Evolutionary conservation across 2,329 filamentous ascomycete species (phyloP), one percentile per base, ranked within the genome.

Genomic region (Didymella arachidicola): DNA sequence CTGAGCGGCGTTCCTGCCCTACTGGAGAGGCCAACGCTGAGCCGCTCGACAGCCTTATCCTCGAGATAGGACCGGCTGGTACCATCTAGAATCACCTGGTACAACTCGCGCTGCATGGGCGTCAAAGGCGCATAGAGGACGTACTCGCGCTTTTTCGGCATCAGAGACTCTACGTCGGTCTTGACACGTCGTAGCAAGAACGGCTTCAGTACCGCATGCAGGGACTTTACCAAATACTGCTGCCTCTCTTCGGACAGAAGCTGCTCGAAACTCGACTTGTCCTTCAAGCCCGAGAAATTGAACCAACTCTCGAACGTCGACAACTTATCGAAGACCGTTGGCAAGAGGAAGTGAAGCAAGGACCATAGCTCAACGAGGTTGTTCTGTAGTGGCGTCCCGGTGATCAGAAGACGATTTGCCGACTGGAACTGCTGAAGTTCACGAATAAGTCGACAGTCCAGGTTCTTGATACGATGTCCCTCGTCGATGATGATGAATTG

Each of bases 401-500:
- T 98, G 32, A 99, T 97, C 1, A 99, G 84, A 0, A 99, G 83
- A 55, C 95, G 86, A 39, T 96, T 97, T 0, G 93, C 92, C 0
- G 94, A 98, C 25, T 89, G 88, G 71, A 98, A 98, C 0, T 90
- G 89, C 63, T 95, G 87, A 0, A 99, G 80, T 65, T 97, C 92
- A 46, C 92, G 89, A 63, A 98, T 97, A 0, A 99, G 82, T 57
- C 92, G 91, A 29, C 94, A 96, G 48, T 98, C 93, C 62, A 96
- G 89, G 64, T 99, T 99, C 80, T 99, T 99, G 84, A 99, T 88
- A 1, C 95, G 89, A 73, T 99, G 95, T 0, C 95, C 95, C 78
- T 99, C 95, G 67, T 99, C 94, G 61, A 99, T 96, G 65, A 99
- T 95, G 70, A 99, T 97, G 68, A 97, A 97, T 53, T 96, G 92